A percentile compares a stretch with the other conserved stretches of the same genome.
Conservation (phyloP, 2,329 filamentous ascomycete species). For the Aspergillus quadrilineatus region DNA sequence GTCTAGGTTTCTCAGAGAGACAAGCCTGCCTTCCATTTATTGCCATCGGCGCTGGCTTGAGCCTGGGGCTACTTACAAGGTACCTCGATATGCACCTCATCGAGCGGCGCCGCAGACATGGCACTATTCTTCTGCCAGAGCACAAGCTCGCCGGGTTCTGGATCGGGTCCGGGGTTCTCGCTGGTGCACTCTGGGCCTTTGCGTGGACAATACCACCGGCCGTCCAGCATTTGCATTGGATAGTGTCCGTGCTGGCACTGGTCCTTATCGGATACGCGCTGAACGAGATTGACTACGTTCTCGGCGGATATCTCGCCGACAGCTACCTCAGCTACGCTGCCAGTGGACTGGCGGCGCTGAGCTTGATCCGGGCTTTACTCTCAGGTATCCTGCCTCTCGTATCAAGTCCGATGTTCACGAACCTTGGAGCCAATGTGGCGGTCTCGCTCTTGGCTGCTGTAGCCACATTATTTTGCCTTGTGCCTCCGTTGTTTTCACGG, state of each 20-base stretch:
- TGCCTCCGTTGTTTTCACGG: constrained; percentile 33
- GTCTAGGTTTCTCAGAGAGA: constrained; percentile 31
- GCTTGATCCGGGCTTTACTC: constrained; percentile 39
- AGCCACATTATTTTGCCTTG: constrained; percentile 41
- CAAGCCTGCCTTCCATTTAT: constrained; percentile 38
- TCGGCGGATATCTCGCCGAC: constrained; percentile 46
- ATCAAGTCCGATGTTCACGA: constrained; percentile 38
- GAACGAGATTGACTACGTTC: constrained; percentile 46
- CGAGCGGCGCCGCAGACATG: constrained; percentile 23
- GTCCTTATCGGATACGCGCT: constrained; percentile 47
- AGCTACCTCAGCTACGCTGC: constrained; percentile 46
- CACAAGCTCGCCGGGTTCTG: constrained; percentile 51
- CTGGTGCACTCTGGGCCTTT: constrained; percentile 48
- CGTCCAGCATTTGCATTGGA: constrained; percentile 34
- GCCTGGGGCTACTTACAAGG: constrained; percentile 43
- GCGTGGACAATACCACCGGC: constrained; percentile 48
- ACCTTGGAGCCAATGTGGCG: constrained; percentile 39
- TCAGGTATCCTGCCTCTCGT: constrained; percentile 43
- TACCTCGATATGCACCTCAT: constrained; percentile 42
- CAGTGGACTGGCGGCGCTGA: constrained; percentile 44
- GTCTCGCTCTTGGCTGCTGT: constrained; percentile 39
- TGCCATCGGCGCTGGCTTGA: constrained; percentile 39
- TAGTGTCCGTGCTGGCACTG: constrained; percentile 41
- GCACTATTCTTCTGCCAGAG: constrained; percentile 38
- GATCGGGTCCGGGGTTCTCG: constrained; percentile 46